Percentiles rank a stretch among this genome's conserved stretches.
Conservation (phyloP, 2,329 filamentous ascomycete species). For the Ceratocystis cubensis region DNA sequence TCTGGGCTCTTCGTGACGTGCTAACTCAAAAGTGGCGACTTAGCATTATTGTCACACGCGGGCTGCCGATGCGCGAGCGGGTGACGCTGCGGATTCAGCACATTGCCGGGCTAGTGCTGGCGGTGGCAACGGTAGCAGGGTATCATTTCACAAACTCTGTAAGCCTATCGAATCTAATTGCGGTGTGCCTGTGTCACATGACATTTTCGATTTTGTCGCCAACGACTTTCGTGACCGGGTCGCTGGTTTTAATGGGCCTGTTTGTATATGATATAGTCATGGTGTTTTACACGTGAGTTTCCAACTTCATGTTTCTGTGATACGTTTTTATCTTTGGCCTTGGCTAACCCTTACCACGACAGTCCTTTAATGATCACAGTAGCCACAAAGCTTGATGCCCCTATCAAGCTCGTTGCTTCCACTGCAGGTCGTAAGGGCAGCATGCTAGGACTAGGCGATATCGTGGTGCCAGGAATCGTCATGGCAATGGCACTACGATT, state of each 20-base stretch:
- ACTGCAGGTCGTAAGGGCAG: constrained; percentile 54
- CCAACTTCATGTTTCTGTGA: not conserved
- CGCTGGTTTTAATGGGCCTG: constrained; percentile 60
- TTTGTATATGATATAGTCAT: constrained; percentile 95
- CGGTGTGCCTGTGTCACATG: constrained; percentile 74
- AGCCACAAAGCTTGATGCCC: constrained; percentile 77
- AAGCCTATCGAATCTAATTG: constrained; percentile 69
- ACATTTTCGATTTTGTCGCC: constrained; percentile 75
- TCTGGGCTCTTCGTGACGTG: constrained; percentile 42
- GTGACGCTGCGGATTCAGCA: constrained; percentile 44
- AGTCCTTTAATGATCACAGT: constrained; percentile 77
- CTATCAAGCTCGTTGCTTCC: constrained; percentile 76
- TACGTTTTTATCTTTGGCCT: not conserved
- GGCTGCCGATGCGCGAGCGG: constrained; percentile 32
- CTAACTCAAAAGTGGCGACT: constrained; percentile 41
- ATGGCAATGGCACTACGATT: constrained; percentile 82
- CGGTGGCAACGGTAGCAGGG: constrained; percentile 41
- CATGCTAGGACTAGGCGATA: constrained; percentile 89
- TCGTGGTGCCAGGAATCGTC: constrained; percentile 84
- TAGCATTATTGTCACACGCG: constrained; percentile 39
- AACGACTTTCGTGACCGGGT: constrained; percentile 73
- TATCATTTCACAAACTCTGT: constrained; percentile 54
- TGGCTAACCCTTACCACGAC: constrained; percentile 23
- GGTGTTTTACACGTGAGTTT: constrained; percentile 65
- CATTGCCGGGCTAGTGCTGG: constrained; percentile 42